Percentiles rank a stretch among this genome's conserved stretches.
These are phyloP conservation scores for Crithidia brevicula DNA, from an alignment of 208 protist genomes.

Conservation along the genomic window DNA sequence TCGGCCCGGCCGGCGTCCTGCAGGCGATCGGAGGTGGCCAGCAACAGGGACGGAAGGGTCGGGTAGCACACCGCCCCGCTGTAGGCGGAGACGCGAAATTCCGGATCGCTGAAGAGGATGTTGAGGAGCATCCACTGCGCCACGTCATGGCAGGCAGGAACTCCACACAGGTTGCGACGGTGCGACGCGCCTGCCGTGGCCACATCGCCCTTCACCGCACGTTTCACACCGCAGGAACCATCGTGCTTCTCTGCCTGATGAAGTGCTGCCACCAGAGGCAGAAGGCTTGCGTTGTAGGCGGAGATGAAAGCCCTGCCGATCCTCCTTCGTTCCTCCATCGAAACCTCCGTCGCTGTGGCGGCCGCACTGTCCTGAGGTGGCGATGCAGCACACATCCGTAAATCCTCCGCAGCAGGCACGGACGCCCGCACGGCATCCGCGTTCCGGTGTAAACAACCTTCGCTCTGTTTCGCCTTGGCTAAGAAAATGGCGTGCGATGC, in stretches of 20 bases:
- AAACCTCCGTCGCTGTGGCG: neutral
- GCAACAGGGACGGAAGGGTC: conserved; percentile 52
- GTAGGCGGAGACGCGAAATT: conserved; percentile 56
- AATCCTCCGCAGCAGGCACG: too few relatives aligned
- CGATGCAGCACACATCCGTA: too few relatives aligned
- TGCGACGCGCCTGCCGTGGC: too few relatives aligned
- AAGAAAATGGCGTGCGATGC: conserved; percentile 24
- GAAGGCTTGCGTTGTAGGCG: conserved; percentile 16
- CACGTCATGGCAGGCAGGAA: conserved; percentile 27
- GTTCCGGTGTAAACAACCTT: too few relatives aligned
- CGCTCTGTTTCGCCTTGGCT: too few relatives aligned
- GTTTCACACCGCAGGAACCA: neutral
- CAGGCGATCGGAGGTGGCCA: conserved; percentile 31
- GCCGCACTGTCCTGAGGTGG: neutral
- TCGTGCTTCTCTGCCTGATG: neutral
- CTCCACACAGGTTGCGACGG: too few relatives aligned
- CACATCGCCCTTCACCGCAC: neutral
- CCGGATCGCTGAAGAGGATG: conserved; percentile 57
- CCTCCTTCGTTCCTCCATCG: neutral
- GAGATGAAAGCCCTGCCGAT: conserved; percentile 1
- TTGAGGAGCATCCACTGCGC: conserved; percentile 46
- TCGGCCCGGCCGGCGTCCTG: neutral
- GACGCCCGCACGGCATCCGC: too few relatives aligned
- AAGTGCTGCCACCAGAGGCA: conserved; percentile 18
- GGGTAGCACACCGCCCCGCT: conserved; percentile 65